These are phyloP conservation scores for Colletotrichum karsti DNA, from an alignment of 2,329 filamentous ascomycete species.

Conservation along the genomic window DNA sequence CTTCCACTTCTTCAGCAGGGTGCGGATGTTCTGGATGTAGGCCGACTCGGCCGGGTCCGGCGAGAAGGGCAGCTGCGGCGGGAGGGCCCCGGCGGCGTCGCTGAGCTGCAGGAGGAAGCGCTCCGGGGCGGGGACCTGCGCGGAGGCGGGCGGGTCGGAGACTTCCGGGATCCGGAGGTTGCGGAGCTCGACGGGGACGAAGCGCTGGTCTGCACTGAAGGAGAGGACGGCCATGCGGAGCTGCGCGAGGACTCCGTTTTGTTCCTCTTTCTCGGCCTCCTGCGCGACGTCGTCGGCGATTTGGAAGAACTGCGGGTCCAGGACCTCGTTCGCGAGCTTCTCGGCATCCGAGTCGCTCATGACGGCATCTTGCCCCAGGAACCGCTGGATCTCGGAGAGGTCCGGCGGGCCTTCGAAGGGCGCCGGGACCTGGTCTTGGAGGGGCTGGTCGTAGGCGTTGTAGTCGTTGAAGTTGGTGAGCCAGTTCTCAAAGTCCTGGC, in stretches of 20 bases:
- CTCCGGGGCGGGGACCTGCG: background rate
- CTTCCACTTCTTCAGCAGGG: slow-evolving; percentile 20
- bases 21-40: background rate
- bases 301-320: background rate
- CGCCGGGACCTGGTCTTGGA: background rate
- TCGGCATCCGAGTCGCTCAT: background rate
- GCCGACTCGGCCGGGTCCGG: background rate
- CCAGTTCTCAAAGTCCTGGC: slow-evolving; percentile 5
- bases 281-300: background rate
- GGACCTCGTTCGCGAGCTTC: background rate
- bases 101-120: slow-evolving; percentile 10
- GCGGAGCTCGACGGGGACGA: slow-evolving; percentile 20
- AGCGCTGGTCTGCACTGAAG: slow-evolving; percentile 6
- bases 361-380: background rate
- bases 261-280: background rate
- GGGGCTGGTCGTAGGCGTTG: background rate
- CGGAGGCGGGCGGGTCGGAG: background rate
- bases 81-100: background rate
- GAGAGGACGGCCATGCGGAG: background rate
- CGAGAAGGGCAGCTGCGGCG: background rate
- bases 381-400: background rate
- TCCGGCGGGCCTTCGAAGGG: slow-evolving; percentile 4
- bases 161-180: background rate
- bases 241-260: background rate
- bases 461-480: background rate